Conservation (phyloP, 768 basidiomycete genomes). For the Exsudoporus frostii region DNA sequence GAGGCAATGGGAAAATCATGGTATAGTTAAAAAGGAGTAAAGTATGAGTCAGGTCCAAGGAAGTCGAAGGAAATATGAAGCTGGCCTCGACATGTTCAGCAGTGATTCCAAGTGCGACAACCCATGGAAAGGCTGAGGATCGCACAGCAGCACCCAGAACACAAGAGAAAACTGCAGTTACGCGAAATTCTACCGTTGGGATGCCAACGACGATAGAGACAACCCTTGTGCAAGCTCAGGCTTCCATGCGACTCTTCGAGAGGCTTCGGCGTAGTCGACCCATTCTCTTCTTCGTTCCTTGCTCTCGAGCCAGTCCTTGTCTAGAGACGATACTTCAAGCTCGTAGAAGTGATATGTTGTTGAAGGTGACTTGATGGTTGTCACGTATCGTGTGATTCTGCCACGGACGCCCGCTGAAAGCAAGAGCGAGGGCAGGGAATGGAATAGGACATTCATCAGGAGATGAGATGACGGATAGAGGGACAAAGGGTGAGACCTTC, state of each 20-base stretch:
- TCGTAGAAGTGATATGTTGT: slow-evolving; percentile 90
- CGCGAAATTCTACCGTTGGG: slow-evolving; percentile 41
- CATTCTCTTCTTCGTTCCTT: slow-evolving; percentile 80
- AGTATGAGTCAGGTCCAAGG: slow-evolving; percentile 24
- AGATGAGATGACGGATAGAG: slow-evolving; percentile 68
- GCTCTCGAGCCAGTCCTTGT: slow-evolving; percentile 78
- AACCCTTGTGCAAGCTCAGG: slow-evolving; percentile 78
- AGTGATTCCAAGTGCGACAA: slow-evolving; percentile 9
- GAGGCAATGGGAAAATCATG: slow-evolving; percentile 16
- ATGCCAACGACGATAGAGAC: slow-evolving; percentile 66
- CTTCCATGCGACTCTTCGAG: slow-evolving; percentile 76
- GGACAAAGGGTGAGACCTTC: slow-evolving; percentile 91
- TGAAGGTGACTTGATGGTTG: slow-evolving; percentile 73
- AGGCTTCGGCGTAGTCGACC: slow-evolving; percentile 85
- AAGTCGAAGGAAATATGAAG: slow-evolving; percentile 20
- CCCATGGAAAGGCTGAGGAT: slow-evolving; percentile 9
- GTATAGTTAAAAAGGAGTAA: slow-evolving; percentile 32
- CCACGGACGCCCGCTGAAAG: slow-evolving; percentile 80
- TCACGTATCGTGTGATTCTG: slow-evolving; percentile 80
- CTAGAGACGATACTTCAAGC: slow-evolving; percentile 74
- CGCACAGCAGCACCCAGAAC: slow-evolving; percentile 10
- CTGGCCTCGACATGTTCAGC: slow-evolving; percentile 15
- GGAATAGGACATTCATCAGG: slow-evolving; percentile 57
- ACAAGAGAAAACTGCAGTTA: background rate
- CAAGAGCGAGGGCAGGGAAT: slow-evolving; percentile 32